A percentile compares a stretch with the other conserved stretches of the same genome.
These are phyloP conservation scores for Quercus robur DNA, from an alignment of 306 rosid species.

Conservation along the genomic window DNA sequence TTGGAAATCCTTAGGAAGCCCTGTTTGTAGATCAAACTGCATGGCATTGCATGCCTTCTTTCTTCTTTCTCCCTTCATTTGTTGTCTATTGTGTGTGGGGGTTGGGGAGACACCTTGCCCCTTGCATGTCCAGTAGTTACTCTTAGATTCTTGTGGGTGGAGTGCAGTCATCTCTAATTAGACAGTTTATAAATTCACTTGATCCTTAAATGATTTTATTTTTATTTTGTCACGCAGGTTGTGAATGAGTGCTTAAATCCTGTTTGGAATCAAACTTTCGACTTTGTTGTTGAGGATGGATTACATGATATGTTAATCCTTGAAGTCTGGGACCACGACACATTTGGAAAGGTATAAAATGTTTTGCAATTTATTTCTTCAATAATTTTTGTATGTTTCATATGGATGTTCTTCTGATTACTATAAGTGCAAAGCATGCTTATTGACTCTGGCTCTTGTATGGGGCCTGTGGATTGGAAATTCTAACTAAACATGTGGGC, in stretches of 20 bases:
- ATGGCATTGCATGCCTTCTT: not conserved
- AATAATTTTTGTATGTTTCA: not conserved
- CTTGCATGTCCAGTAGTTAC: not conserved
- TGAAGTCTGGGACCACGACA: constrained; percentile 94
- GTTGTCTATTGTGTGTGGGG: not conserved
- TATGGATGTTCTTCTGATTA: not conserved
- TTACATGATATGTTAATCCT: constrained; percentile 88
- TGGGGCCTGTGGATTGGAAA: not conserved
- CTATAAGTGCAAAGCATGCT: not conserved
- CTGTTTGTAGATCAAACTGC: not conserved
- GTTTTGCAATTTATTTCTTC: not conserved
- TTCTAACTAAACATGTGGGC: not conserved
- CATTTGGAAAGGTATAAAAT: constrained; percentile 84
- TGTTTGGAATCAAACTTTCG: constrained; percentile 96
- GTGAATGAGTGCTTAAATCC: constrained; percentile 90
- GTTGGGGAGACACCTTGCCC: not conserved
- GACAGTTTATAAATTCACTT: constrained; percentile 8
- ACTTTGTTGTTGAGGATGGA: constrained; percentile 96
- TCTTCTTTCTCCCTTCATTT: constrained; percentile 1
- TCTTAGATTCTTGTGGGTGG: constrained; percentile 7
- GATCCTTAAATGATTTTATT: constrained; percentile 1
- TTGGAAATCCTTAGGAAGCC: constrained; percentile 12
- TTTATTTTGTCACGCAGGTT: constrained; percentile 54
- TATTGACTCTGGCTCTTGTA: not conserved
- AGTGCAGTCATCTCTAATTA: not conserved